phyloP scores from a whole-genome alignment of 345 rosid species.

The Citrus inodora region DNA sequence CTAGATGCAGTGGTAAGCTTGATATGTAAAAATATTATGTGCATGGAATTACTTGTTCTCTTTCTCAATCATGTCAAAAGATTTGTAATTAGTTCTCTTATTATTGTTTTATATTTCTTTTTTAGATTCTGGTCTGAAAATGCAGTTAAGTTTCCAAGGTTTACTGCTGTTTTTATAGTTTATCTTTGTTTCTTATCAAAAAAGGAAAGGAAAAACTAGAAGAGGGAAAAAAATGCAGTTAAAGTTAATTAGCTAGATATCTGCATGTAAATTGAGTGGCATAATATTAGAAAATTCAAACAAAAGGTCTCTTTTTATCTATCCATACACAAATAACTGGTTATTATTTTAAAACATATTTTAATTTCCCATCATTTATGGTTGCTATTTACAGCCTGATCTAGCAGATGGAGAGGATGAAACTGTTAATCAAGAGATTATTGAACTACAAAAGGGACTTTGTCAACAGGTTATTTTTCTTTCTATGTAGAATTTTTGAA shows the following conservation, averaged over 20 bases:
- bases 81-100: not conserved
- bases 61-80: slow-evolving; percentile 2
- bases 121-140: not conserved
- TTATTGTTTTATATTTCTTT: not conserved
- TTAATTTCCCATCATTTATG: slow-evolving; percentile 1
- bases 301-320: not conserved
- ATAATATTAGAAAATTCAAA: not conserved
- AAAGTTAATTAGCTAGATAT: not conserved
- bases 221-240: not conserved
- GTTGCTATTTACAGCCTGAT: slow-evolving; percentile 47
- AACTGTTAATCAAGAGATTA: slow-evolving; percentile 34
- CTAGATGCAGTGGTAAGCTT: slow-evolving; percentile 47
- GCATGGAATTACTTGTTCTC: not conserved
- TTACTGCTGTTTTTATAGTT: not conserved
- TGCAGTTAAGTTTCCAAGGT: not conserved
- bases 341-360: not conserved
- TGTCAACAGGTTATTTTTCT: slow-evolving; percentile 32
- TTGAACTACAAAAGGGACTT: slow-evolving; percentile 38
- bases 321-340: not conserved
- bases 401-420: slow-evolving; percentile 56
- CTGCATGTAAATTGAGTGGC: slow-evolving; percentile 8
- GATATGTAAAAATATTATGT: not conserved
- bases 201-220: too few relatives aligned
- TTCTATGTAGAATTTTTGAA: not conserved
- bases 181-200: not conserved